Evolutionary conservation across 805 yeast species (phyloP).

Genomic region (Pichia californica): DNA sequence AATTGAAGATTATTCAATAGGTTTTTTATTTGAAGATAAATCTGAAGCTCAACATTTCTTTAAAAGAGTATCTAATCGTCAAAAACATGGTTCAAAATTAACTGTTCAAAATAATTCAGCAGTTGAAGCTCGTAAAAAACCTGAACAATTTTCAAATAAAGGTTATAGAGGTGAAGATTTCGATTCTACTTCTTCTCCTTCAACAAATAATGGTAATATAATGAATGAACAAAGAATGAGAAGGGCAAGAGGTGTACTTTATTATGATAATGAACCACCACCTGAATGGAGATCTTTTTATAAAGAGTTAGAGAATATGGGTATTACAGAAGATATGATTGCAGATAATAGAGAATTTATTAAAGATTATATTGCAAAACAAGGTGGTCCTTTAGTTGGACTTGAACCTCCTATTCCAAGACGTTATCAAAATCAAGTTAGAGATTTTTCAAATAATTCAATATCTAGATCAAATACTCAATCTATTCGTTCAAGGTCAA

Average conservation of each 20-base stretch:
- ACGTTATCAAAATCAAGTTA: constrained; percentile 33
- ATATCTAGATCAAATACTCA: neutral
- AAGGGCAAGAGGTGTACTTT: constrained; percentile 51
- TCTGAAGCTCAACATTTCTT: constrained; percentile 80
- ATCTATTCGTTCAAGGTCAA: constrained; percentile 9
- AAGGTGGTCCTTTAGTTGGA: constrained; percentile 77
- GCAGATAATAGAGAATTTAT: constrained; percentile 80
- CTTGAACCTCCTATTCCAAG: constrained; percentile 81
- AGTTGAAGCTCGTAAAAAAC: constrained; percentile 61
- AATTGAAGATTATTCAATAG: constrained; percentile 81
- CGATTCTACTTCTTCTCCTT: too few relatives aligned
- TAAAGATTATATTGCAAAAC: constrained; percentile 65
- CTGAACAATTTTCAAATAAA: constrained; percentile 30
- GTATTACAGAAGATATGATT: constrained; percentile 83
- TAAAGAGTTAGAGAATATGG: constrained; percentile 64
- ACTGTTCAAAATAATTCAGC: constrained; percentile 86
- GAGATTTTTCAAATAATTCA: neutral
- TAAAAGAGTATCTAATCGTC: constrained; percentile 68
- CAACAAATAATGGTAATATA: neutral
- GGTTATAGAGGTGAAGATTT: constrained; percentile 62
- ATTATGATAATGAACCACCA: constrained; percentile 76
- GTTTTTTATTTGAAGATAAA: constrained; percentile 83
- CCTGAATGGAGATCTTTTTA: constrained; percentile 78
- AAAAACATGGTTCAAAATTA: constrained; percentile 80
- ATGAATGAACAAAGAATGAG: constrained; percentile 49